A percentile compares a stretch with the other conserved stretches of the same genome.
Conservation (phyloP, 2,329 filamentous ascomycete species). For the Alternaria metachromatica region DNA sequence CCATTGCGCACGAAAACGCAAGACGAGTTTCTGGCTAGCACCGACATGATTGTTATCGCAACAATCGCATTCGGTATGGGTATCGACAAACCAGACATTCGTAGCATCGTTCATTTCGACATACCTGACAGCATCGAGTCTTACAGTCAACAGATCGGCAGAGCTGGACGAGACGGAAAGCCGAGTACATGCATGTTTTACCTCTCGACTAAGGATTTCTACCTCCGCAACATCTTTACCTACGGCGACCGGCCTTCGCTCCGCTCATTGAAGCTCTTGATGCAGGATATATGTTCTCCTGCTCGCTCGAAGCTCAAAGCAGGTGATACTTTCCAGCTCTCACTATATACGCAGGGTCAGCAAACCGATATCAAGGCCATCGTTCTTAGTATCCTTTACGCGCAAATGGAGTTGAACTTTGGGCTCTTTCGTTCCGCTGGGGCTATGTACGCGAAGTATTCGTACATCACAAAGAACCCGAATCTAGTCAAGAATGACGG, state of each 20-base stretch:
- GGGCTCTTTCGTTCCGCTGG: conserved; percentile 62
- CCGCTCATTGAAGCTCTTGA: conserved; percentile 55
- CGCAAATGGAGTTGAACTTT: conserved; percentile 66
- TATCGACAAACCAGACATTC: conserved; percentile 94
- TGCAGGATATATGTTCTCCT: conserved; percentile 60
- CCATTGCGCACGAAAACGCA: conserved; percentile 74
- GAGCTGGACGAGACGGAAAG: conserved; percentile 87
- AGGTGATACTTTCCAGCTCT: conserved; percentile 57
- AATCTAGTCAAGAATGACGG: conserved; percentile 45
- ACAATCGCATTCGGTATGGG: conserved; percentile 99
- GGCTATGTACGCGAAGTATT: conserved; percentile 63
- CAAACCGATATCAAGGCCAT: conserved; percentile 62
- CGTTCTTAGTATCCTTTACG: conserved; percentile 62
- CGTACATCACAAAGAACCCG: conserved; percentile 52
- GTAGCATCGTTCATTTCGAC: conserved; percentile 91
- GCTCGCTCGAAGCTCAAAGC: conserved; percentile 38
- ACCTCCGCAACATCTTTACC: conserved; percentile 65
- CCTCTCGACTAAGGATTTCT: conserved; percentile 64
- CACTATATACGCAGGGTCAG: conserved; percentile 54
- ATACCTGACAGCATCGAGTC: conserved; percentile 94
- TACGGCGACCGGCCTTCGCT: conserved; percentile 65
- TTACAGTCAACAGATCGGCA: conserved; percentile 96
- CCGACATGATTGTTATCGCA: conserved; percentile 85
- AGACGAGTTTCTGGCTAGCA: conserved; percentile 77
- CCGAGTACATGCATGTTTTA: conserved; percentile 66